phyloP scores from a whole-genome alignment of 129 eudicot species.

The Apium graveolens region DNA sequence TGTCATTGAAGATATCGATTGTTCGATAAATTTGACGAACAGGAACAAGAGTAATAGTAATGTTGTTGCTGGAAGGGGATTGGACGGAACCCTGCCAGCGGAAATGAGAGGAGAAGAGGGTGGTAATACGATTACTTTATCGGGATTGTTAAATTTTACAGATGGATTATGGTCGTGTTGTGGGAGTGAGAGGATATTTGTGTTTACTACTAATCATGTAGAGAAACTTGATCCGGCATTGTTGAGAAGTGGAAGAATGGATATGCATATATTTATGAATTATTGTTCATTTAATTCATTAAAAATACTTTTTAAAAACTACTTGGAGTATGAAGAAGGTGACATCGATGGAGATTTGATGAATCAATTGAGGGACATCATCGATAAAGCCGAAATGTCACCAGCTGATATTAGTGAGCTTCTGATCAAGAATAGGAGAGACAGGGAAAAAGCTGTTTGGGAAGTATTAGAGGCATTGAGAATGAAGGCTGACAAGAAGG shows the following conservation, averaged over 20 bases:
- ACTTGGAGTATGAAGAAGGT: conserved; percentile 48
- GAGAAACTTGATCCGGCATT: conserved; percentile 95
- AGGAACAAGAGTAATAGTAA: conserved; percentile 27
- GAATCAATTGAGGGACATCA: conserved; percentile 39
- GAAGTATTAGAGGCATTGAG: conserved; percentile 56
- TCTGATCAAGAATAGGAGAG: conserved; percentile 71
- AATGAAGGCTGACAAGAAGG: conserved; percentile 39
- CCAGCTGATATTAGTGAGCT: conserved; percentile 94
- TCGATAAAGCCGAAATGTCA: conserved; percentile 66
- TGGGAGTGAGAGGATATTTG: conserved; percentile 89
- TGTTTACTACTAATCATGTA: conserved; percentile 84
- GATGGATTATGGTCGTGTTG: conserved; percentile 98
- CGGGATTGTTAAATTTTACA: conserved; percentile 79
- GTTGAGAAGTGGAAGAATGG: conserved; percentile 91
- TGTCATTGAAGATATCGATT: conserved; percentile 91
- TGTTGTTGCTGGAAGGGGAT: conserved; percentile 13
- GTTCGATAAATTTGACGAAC: conserved; percentile 64
- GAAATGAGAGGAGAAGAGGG: conserved; percentile 18
- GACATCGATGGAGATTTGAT: conserved; percentile 27
- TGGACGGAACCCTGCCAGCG: conserved; percentile 4
- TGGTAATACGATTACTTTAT: conserved; percentile 61
- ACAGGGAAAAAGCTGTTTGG: conserved; percentile 46
- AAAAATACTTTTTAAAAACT: conserved; percentile 64
- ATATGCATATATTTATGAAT: conserved; percentile 84
- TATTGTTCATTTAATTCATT: conserved; percentile 53